Conservation (phyloP, 73 alveolate genomes). For the Paramecium primaurelia region DNA sequence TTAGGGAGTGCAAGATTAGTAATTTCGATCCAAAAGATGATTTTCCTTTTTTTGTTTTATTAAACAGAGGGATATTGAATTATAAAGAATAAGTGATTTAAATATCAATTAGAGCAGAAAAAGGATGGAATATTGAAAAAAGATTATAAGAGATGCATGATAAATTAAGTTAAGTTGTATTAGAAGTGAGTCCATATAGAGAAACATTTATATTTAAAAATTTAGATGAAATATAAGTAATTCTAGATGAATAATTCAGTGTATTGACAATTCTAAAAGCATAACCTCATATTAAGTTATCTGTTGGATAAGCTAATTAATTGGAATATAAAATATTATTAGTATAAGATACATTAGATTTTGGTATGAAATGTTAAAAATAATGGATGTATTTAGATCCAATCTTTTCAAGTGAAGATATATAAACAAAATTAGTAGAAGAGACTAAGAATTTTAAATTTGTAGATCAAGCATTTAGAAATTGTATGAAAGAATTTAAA, state of each 20-base stretch:
- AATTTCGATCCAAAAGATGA: constrained; percentile 37
- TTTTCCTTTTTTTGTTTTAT: background rate
- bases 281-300: constrained; percentile 22
- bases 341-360: constrained; percentile 28
- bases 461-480: background rate
- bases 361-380: constrained; percentile 34
- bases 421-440: background rate
- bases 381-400: constrained; percentile 48
- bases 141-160: constrained; percentile 39
- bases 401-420: constrained; percentile 43
- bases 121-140: constrained; percentile 49
- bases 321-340: constrained; percentile 40
- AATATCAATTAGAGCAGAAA: constrained; percentile 8
- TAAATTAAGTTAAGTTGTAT: background rate
- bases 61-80: constrained; percentile 20
- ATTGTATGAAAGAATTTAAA: constrained; percentile 13
- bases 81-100: background rate
- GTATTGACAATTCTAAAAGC: constrained; percentile 34
- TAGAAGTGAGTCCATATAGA: background rate
- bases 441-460: background rate
- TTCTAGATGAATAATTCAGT: constrained; percentile 33
- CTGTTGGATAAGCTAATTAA: constrained; percentile 18
- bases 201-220: constrained; percentile 7
- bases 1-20: constrained; percentile 8
- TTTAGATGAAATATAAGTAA: background rate